Evolutionary conservation across 148 eudicot genomes (phyloP), one percentile per base, ranked within the genome.

Genomic region (Silene uniflora): DNA sequence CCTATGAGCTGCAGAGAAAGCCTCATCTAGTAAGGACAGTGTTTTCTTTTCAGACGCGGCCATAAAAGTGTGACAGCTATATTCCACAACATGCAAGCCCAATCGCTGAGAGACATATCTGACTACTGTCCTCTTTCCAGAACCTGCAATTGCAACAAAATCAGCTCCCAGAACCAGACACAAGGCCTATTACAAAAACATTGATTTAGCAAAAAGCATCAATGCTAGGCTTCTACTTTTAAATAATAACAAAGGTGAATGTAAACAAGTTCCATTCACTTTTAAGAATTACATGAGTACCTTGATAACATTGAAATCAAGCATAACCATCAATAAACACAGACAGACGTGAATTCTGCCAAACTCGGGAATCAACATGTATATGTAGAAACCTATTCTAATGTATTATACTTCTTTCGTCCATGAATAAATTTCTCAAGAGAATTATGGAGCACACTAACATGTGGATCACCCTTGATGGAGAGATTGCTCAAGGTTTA

Each of bases 61-160:
- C 89, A 89, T 76, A 19, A 94, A 80, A 85, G 75, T 77, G 75
- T 89, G 91, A 82, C 98, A 94, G 81, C 88, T 88, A 80, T 81
- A 94, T 81, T 94, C 98, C 71, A 90, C 97, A 56, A 94, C 90
- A 84, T 94, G 98, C 76, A 94, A 88, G 68, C 98, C 98, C 81
- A 94, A 83, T 49, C 86, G 86, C 67, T 84, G 80, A 85, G 97
- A 93, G 78, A 94, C 88, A 84, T 87, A 86, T 80, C 82, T 90
- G 68, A 91, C 88, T 81, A 89, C 93, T 70, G 98, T 91, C 80
- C 91, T 87, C 87, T 91, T 94, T 47, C 98, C 98, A 81, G 87
- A 89, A 78, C 98, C 98, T 94, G 87, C 78, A 86, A 71, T 79
- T 56, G 19, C 39, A 76, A 73, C 69, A 73, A 75, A 39, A 78